Conservation (phyloP, 2,329 filamentous ascomycete genomes). For the Xylaria sp. region DNA sequence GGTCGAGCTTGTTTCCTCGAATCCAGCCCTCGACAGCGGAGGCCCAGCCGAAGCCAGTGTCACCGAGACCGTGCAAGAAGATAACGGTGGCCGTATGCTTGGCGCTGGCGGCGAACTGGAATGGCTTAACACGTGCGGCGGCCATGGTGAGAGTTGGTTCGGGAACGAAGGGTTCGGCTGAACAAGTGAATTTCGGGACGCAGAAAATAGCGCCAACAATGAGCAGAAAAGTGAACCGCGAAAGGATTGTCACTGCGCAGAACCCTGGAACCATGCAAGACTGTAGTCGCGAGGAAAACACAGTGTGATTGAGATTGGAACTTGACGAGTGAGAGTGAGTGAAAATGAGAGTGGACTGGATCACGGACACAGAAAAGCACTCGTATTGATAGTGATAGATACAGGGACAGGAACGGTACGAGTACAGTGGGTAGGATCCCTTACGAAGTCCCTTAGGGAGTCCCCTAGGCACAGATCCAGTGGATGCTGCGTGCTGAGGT, state of each 20-base stretch:
- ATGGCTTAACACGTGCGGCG: slow-evolving; percentile 25
- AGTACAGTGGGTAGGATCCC: too few species aligned
- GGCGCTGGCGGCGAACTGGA: slow-evolving; percentile 29
- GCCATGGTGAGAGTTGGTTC: slow-evolving; percentile 22
- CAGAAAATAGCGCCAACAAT: background rate
- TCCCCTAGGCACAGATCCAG: too few species aligned
- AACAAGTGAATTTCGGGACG: slow-evolving; percentile 4
- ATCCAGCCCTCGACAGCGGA: slow-evolving; percentile 84
- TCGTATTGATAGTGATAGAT: too few species aligned
- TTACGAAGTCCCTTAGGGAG: too few species aligned
- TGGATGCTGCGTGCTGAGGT: too few species aligned
- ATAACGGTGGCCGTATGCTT: slow-evolving; percentile 91
- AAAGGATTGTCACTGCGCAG: background rate
- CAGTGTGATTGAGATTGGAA: too few species aligned
- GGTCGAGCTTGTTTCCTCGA: slow-evolving; percentile 69
- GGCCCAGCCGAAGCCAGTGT: slow-evolving; percentile 74
- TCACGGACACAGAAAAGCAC: too few species aligned
- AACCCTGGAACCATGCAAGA: slow-evolving; percentile 6
- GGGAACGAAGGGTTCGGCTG: slow-evolving; percentile 9
- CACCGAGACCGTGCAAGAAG: slow-evolving; percentile 86
- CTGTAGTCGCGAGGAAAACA: too few species aligned
- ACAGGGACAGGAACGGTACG: too few species aligned
- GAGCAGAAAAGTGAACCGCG: background rate
- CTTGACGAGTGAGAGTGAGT: too few species aligned
- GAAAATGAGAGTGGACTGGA: too few species aligned